These are phyloP conservation scores for Herpetospermum pedunculosum DNA, from an alignment of 306 rosid genomes.

Conservation along the genomic window DNA sequence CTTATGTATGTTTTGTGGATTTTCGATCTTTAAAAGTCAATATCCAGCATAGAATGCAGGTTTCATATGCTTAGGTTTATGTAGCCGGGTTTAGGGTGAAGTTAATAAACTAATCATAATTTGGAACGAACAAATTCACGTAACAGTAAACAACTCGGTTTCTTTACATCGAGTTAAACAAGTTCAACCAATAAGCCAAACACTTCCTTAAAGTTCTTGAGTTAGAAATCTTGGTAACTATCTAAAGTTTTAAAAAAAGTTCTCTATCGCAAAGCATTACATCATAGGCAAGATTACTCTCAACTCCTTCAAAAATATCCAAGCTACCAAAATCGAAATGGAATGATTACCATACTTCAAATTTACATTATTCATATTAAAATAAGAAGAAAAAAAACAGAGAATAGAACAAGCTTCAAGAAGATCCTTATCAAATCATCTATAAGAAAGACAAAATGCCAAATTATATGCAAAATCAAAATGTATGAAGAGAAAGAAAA, in stretches of 20 bases:
- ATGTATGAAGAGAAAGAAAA: background rate
- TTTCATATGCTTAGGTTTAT: background rate
- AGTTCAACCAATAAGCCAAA: background rate
- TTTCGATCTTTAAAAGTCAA: background rate
- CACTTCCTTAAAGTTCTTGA: background rate
- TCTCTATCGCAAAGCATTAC: background rate
- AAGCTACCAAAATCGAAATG: background rate
- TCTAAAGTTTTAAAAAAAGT: background rate
- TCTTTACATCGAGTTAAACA: background rate
- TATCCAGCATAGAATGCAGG: too few relatives aligned
- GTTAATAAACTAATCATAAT: too few relatives aligned
- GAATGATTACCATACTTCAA: too few relatives aligned
- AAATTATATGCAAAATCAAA: background rate
- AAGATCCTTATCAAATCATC: background rate
- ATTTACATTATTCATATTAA: background rate
- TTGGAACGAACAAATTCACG: background rate
- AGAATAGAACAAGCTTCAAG: background rate
- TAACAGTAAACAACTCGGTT: too few relatives aligned
- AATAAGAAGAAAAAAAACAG: background rate
- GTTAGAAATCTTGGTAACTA: background rate
- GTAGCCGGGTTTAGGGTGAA: too few relatives aligned
- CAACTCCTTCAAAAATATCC: too few relatives aligned
- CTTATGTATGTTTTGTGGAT: background rate
- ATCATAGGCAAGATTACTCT: background rate
- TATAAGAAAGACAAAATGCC: background rate